A percentile compares a stretch with the other conserved stretches of the same genome.
Conservation (phyloP, 495 filamentous ascomycete genomes). For the Penicillium lagena region DNA sequence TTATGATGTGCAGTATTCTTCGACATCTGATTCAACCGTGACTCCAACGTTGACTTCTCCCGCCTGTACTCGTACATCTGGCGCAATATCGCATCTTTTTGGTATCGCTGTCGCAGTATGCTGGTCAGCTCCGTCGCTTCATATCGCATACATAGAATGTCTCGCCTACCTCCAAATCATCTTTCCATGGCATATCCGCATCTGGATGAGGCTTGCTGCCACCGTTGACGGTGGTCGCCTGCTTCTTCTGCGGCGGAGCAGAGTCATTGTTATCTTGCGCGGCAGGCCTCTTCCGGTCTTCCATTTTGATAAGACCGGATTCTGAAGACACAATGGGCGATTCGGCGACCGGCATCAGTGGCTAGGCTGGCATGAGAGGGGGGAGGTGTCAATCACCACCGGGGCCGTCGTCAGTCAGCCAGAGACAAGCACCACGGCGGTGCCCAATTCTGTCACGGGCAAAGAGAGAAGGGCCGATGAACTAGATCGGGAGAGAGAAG, state of each 20-base stretch:
- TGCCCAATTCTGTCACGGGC: constrained; percentile 20
- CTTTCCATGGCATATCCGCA: constrained; percentile 73
- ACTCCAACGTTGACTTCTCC: constrained; percentile 71
- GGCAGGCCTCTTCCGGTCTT: constrained; percentile 91
- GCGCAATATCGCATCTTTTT: constrained; percentile 95
- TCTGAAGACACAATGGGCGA: constrained; percentile 63
- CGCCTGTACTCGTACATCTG: constrained; percentile 98
- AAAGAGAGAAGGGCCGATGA: neutral
- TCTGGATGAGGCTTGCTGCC: constrained; percentile 66
- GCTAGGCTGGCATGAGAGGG: constrained; percentile 34
- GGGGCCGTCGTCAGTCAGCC: constrained; percentile 27
- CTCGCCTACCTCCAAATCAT: constrained; percentile 80
- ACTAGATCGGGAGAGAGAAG: constrained; percentile 6
- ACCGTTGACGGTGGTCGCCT: constrained; percentile 69
- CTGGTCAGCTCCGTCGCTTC: constrained; percentile 8
- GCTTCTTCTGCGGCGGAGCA: constrained; percentile 79
- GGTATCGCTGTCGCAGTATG: constrained; percentile 61
- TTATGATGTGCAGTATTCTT: constrained; percentile 76
- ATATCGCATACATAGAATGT: constrained; percentile 4
- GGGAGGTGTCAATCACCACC: constrained; percentile 31
- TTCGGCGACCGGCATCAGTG: constrained; percentile 79
- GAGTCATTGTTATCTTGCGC: constrained; percentile 63
- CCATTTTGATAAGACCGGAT: constrained; percentile 80
- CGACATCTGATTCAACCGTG: constrained; percentile 64
- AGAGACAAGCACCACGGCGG: constrained; percentile 23